Evolutionary conservation across 2,329 filamentous ascomycete genomes (phyloP), one percentile per base, ranked within the genome.

Genomic region (Didymella lethalis): DNA sequence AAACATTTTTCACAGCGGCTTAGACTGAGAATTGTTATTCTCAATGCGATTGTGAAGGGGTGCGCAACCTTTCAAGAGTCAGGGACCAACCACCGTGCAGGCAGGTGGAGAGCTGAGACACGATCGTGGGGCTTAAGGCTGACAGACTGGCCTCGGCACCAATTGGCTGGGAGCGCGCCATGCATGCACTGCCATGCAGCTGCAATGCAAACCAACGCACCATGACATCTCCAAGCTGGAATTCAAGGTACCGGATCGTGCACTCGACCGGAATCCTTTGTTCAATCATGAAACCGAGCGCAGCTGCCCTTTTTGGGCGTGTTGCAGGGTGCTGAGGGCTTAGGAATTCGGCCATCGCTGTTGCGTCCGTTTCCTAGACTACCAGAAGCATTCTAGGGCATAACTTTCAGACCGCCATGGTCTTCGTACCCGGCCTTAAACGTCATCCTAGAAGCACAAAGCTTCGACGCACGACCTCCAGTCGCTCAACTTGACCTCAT

Each of bases 221-320:
- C 63, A 71, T 73, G 72, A 74, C 71, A 70, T 69, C 62, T 61
- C 59, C 61, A 65, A 65, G 65, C 68, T 70, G 68, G 62, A 72
- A 67, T 68, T 72, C 66, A 72, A 69, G 68, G 71, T 65, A 62
- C 59, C 57, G 63, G 50, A 46, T 50, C 34, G 32, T 54, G 46
- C 46, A 32, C 38, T 29, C 26, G 25, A 50, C 29, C 34, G 31
- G 46, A 47, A 45, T 40, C 36, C 7, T 46, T 53, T 56, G 54
- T 36, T 64, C 61, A 55, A 63, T 63, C 59, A 47, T 61, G 51
- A 38, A 49, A 61, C 58, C 54, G 51, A 48, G 54, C 41, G 32
- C 54, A 55, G 48, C 32, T 57, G 44, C 49, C 58, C 53, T 57
- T 54, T 40, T 61, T 44, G 48, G 28, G 32, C 29, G 47, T 16